Evolutionary conservation across 768 basidiomycete genomes (phyloP).

Genomic region (Mycena filopes): DNA sequence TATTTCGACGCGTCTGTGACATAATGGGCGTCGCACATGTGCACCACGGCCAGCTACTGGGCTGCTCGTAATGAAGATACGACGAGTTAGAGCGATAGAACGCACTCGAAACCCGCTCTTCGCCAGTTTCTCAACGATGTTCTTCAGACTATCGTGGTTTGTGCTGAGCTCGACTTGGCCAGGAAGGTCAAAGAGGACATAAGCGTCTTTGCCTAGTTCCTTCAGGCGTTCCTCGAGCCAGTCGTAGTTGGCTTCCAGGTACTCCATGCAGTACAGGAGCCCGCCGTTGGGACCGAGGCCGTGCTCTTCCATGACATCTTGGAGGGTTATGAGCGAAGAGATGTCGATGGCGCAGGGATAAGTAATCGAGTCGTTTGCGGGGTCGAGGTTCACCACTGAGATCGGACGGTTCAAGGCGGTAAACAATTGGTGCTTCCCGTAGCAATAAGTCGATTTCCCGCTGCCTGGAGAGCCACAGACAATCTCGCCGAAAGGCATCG

Average conservation of each 20-base stretch:
- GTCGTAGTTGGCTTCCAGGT: slow-evolving; percentile 94
- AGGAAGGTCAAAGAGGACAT: slow-evolving; percentile 94
- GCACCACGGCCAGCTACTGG: slow-evolving; percentile 87
- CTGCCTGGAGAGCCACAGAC: slow-evolving; percentile 89
- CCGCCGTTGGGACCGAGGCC: slow-evolving; percentile 95
- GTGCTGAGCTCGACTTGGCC: slow-evolving; percentile 99
- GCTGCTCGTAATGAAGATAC: slow-evolving; percentile 25
- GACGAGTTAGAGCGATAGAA: slow-evolving; percentile 25
- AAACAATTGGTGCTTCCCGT: slow-evolving; percentile 90
- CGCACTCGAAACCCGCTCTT: slow-evolving; percentile 90
- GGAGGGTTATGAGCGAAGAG: slow-evolving; percentile 83
- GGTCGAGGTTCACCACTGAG: slow-evolving; percentile 94
- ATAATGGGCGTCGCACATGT: slow-evolving; percentile 97
- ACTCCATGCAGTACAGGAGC: slow-evolving; percentile 97
- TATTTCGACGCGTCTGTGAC: slow-evolving; percentile 97
- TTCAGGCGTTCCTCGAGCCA: slow-evolving; percentile 79
- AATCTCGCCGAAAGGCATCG: slow-evolving; percentile 89
- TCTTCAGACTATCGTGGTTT: slow-evolving; percentile 90
- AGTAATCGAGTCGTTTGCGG: slow-evolving; percentile 89
- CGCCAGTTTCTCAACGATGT: slow-evolving; percentile 74
- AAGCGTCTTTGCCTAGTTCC: slow-evolving; percentile 77
- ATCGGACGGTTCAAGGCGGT: slow-evolving; percentile 88
- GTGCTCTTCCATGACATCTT: slow-evolving; percentile 86
- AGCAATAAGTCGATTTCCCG: slow-evolving; percentile 90
- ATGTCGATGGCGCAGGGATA: slow-evolving; percentile 94